Base-by-base conservation (phyloP, 495 filamentous ascomycete species). In the Tirmania nivea region DNA sequence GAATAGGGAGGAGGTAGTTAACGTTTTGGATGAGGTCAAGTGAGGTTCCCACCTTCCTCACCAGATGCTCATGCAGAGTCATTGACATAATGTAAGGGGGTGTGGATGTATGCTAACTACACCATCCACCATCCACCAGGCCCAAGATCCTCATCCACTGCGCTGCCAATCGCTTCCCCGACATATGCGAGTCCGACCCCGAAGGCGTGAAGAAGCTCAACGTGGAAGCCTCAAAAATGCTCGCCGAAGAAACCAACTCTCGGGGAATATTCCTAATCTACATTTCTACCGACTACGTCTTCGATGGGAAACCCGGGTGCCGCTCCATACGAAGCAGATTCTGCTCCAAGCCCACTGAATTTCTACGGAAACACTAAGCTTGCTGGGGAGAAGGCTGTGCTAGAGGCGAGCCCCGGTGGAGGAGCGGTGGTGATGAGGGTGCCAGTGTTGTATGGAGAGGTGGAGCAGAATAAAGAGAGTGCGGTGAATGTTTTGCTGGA, bases 271-370 rank as follows among this genome's bases (percentile, higher is more conserved):
- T 93, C 50, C 72, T 94, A 34, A 77, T 94, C 63, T 94, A 94
- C 71, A 93, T 95, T 63, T 90, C 84, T 0, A 94, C 88, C 42
- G 88, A 95, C 69, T 95, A 95, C 65, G 86, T 95, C 47, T 95
- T 95, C 63, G 69, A 86, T 1, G 88, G 88, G 14, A 71, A 59
- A 17, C 80, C 78, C 34, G 83, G n/a, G 86, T n/a, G 62, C 54
- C 35, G 88, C 87, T 11, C 88, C 88, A 3, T 94, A 94, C 65
- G 77, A 80, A 59, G 69, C 73, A 3, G 73, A 79, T 56, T 71
- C 79, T 3, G 59, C 69, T 19, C 75, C 83, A 0, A 69, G 73
- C 3, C 86, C 88, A 4, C 77, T 86, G 1, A 95, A 94, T 61
- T 63, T 87, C 49, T 95, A 95, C 64, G 88, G 88, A 10, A 72